Percentiles rank a stretch among this genome's conserved stretches.
Evolutionary conservation across 2,329 filamentous ascomycete species (phyloP).

Genomic region (Fusarium begoniae): DNA sequence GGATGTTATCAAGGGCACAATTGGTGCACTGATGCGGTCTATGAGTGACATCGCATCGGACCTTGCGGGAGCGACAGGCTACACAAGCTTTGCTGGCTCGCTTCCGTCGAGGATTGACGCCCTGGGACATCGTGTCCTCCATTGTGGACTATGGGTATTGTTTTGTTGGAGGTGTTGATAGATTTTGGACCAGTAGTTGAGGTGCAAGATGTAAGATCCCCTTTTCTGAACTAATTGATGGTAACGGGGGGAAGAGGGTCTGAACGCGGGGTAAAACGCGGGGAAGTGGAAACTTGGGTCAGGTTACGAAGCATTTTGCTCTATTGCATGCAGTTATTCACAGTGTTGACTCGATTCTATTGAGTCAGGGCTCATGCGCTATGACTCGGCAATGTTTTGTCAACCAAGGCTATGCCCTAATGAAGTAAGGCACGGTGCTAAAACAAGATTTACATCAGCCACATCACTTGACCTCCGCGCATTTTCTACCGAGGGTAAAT

Average conservation of each 20-base stretch:
- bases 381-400: background rate
- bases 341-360: background rate
- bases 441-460: background rate
- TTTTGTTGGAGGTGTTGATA: background rate
- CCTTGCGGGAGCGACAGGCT: slow-evolving; percentile 16
- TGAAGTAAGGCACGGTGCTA: background rate
- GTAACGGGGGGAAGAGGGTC: background rate
- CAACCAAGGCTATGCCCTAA: background rate
- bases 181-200: background rate
- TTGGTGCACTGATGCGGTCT: slow-evolving; percentile 19
- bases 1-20: slow-evolving; percentile 14
- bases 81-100: slow-evolving; percentile 22
- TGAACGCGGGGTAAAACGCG: background rate
- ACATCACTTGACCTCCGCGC: background rate
- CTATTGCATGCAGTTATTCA: background rate
- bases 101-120: background rate
- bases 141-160: background rate
- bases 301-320: background rate
- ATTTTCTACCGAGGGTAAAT: background rate
- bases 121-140: background rate
- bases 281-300: background rate
- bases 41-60: slow-evolving; percentile 22
- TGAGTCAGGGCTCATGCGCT: background rate
- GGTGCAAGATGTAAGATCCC: background rate
- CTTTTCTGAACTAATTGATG: background rate